Base-by-base conservation (phyloP, 805 yeast genomes). In the Starmera dryadoides region DNA sequence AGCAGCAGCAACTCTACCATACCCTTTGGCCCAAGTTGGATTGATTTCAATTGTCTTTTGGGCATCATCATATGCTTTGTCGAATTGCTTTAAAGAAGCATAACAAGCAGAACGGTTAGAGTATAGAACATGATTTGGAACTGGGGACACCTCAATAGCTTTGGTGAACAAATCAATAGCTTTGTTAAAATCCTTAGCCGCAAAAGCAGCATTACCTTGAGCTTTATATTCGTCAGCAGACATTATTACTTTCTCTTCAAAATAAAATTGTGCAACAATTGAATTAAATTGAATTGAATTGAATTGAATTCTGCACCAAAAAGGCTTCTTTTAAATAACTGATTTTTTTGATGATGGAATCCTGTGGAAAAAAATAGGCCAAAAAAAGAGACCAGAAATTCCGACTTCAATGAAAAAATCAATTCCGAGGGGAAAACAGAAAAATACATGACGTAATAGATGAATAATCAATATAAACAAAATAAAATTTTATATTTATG, bases 21-120 rank as follows among this genome's bases (percentile, higher is more conserved):
- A 86, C 35, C 98, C 98, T 64, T 93, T 93, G 18, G 96, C 88
- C 98, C 98, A 93, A 2, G 81, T 48, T 14, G 88, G 81, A 47
- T 85, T 86, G 63, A 88, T 79, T 53, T 76, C 73, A 39, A 84
- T 79, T 64, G 96, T 84, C 55, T 83, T 77, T 42, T 85, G 64
- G 15, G 98, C 98, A 61, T 93, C 98, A 34, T 70, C 67, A 43
- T 87, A 68, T 4, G 98, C 98, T 43, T 79, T 66, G 18, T 60
- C 60, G 55, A 80, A 93, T 52, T 88, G 66, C 55, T 79, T 78
- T 65, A 79, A 63, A 6, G 96, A 86, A 4, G 97, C 83, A 55
- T 81, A 81, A 41, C 87, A 76, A 12, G 95, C 98, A 10, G 98
- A 89, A 62, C 98, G 80, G 68, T 93, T 93, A 37, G 97, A 88